Evolutionary conservation across 768 basidiomycete species (phyloP), one percentile per base, ranked within the genome.

Genomic region (Mycena kentingensis): DNA sequence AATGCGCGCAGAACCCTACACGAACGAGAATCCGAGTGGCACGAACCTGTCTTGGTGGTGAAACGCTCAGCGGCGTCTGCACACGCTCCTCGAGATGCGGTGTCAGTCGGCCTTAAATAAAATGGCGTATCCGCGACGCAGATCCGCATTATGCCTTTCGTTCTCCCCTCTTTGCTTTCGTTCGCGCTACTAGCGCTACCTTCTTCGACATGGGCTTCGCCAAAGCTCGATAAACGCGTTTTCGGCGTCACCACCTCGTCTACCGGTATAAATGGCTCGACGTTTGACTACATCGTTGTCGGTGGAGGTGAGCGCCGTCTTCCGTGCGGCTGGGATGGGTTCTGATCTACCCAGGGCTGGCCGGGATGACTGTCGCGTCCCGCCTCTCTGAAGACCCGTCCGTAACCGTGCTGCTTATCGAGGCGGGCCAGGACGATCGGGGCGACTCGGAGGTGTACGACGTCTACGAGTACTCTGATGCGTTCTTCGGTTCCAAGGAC

Each of bases 351-450:
- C 16, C n/a, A 7, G 21, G 29, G n/a, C 15, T 35, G 29, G 31
- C 46, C 13, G 46, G 57, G 12, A 52, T 59, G 46, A 69, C 72
- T 16, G 65, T 74, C 27, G 70, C 73, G 3, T 46, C 56, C 8
- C 58, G 72, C 6, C 65, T 74, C 1, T 45, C 69, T 6, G 70
- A 72, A 45, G 58, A 73, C 58, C 43, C 64, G 5, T 27, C 29
- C 19, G 56, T 63, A 10, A 52, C 63, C 21, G 64, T 74, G 8
- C 65, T 72, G 13, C 58, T 71, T 51, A 65, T 73, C 46, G 73
- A 74, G 51, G 73, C 73, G 1, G 72, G 73, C 21, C 50, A 53
- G 4, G 71, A 72, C 54, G 64, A 71, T 55, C 60, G 70, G 6
- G 60, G 60, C 8, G 62, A 70, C 44, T 36, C 63, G 0, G 32